Evolutionary conservation across 1,139 yeast genomes (phyloP), one percentile per base, ranked within the genome.

Genomic region (Taphrina deformans): DNA sequence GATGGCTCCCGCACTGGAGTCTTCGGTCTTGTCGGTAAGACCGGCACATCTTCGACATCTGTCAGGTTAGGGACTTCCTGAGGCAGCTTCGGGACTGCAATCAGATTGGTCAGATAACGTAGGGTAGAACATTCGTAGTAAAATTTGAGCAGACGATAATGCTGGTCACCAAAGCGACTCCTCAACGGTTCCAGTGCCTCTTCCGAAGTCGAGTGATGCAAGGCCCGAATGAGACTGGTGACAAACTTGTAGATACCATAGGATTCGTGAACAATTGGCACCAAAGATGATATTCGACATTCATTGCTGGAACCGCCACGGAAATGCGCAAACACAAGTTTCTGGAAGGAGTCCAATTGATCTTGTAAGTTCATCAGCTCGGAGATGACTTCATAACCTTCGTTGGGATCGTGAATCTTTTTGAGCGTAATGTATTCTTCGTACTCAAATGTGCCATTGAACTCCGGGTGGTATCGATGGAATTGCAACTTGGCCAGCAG

Each of bases 401-500:
- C 97, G 73, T 93, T 92, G 1, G 97, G 97, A 74, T 93, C 97
- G 72, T 89, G 87, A 45, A 90, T 96, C 2, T 92, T 86, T 68
- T 91, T 83, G 70, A 93, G 81, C 1, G 97, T 89, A 52, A 92
- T 85, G 73, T 92, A 93, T 74, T 93, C 99, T 75, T 91, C 96
- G 73, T 93, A 93, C 74, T 93, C 99, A 76, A 93, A 93, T 55
- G 92, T 91, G 23, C 98, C 98, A 73, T 89, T 92, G 77, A 92
- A 93, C 1, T 92, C 96, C 14, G 90, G 86, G 73, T 93, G 96
- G 68, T 83, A 82, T 65, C 88, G 84, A 74, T 93, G 98, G 75
- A 93, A 93, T 67, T 84, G 84, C 69, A 93, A 81, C 74, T 93
- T 93, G 72, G 83, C 82, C 65, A 88, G 77, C 67, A 93, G 77